Evolutionary conservation across 148 eudicot species (phyloP), one percentile per base, ranked within the genome.

Genomic region (Pouteria glomerata): DNA sequence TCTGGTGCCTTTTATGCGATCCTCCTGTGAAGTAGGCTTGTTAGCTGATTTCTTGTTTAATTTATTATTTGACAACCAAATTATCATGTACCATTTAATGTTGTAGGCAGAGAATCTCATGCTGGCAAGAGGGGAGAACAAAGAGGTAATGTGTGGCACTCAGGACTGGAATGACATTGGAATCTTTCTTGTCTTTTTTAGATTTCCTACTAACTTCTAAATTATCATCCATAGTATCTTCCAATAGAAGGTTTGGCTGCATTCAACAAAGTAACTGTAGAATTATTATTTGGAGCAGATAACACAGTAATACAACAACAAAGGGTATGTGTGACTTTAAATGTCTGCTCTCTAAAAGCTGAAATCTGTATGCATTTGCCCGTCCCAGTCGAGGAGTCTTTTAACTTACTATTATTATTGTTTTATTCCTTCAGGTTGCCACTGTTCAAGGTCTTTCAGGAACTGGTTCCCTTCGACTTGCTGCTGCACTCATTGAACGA

Each of bases 171-270:
- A 63, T 63, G 44, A 48, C 27, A 57, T n/a, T n/a, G 24, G 26
- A 44, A 44, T 23, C 65, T 39, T 70, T 55, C 52, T 68, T 57
- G 51, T 30, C 26, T 63, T 51, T 10, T 39, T 33, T 57, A 31
- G 37, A 62, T 75, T 76, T 66, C 72, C 75, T 75, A 71, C 31
- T 29, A 57, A 21, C 33, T 57, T 58, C 64, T 63, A 34, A 16
- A 60, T 69, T 53, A 26, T 64, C 30, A 70, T 81, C 60, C 79
- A 76, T 80, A 95, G 98, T 95, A 95, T 85, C 89, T 95, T 62
- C 93, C 98, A 55, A 95, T 95, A 61, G 98, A 95, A 83, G 98
- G 98, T 57, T 81, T 95, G 90, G 96, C 96, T 78, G 92, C 96
- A 55, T 95, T 95, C 75, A 95, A 91, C 80, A 91, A 91, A 84